Evolutionary conservation across 495 filamentous ascomycete genomes (phyloP), one percentile per base, ranked within the genome.

Genomic region (Neurospora intermedia): DNA sequence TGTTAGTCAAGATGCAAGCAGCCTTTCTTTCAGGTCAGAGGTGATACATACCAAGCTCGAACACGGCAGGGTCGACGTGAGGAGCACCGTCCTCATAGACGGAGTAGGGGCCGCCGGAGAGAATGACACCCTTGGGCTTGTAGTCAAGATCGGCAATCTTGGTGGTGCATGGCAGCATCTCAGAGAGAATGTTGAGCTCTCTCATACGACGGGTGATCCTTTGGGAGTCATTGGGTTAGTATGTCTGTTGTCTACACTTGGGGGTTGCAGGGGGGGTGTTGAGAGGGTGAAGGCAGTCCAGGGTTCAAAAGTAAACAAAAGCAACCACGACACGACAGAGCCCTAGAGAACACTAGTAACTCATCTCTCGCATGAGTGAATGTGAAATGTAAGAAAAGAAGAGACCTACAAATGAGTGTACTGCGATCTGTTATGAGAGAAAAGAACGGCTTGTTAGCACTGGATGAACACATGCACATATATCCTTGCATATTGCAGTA

Each of bases 161-260:
- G 72, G 91, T 89, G 71, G 93, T 98, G 85, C 95, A 98, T 40
- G 94, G 94, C 66, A 97, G 88, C 90, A 98, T 92, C 84, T 98
- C 95, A 48, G 88, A 89, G 85, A 92, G 97, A 80, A 98, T 87
- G 85, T 92, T 91, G 83, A 97, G 86, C 62, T 91, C 89, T 75
- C 93, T 86, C 16, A 96, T 86, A 69, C 92, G 89, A 42, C 93
- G 86, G 3, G 88, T 89, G 78, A 96, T 95, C 18, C 54, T 62
- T 35, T 62, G 6, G 46, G 8, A 31, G 11, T 16, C 13, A 62
- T 8, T 8, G 54, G 27, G 54, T 62, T 2, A 62, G 54, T 35
- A 9, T 62, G 54, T 5, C 13, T 35, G 1, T 62, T 62, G 54
- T 62, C 35, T 62, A 62, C 27, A 35, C 15, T 9, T 43, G 15